These are phyloP conservation scores for Dendrobium nobile DNA, from an alignment of 106 monocot species.

Conservation along the genomic window DNA sequence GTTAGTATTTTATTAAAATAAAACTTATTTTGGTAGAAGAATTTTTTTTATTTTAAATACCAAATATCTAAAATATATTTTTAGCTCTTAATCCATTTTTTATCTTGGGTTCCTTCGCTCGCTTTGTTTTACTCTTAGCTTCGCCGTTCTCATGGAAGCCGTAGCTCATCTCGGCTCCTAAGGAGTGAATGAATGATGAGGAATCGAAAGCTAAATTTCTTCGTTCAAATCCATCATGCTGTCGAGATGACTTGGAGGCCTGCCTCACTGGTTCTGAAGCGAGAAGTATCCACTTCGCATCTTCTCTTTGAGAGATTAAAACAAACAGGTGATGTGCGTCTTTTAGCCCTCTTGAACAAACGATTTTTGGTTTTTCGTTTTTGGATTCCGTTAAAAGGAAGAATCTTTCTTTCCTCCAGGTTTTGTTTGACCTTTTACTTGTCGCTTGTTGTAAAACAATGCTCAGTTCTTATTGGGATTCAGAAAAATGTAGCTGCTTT, in stretches of 20 bases:
- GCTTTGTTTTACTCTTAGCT: too few species aligned
- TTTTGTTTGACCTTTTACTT: not conserved
- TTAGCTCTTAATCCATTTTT: too few species aligned
- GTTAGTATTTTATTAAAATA: too few species aligned
- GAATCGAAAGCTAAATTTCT: not conserved
- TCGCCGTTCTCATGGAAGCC: too few species aligned
- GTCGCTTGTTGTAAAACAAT: not conserved
- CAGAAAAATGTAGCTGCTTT: not conserved
- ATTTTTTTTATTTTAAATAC: too few species aligned
- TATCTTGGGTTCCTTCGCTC: too few species aligned
- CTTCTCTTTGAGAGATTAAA: slow-evolving; percentile 52
- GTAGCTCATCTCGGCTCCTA: too few species aligned
- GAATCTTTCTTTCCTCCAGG: not conserved
- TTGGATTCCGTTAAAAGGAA: not conserved
- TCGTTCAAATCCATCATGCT: not conserved
- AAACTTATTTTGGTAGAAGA: too few species aligned
- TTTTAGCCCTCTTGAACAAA: not conserved
- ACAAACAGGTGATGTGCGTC: slow-evolving; percentile 63
- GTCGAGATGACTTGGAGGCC: not conserved
- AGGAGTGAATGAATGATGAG: too few species aligned
- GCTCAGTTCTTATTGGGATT: not conserved
- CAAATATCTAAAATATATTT: too few species aligned
- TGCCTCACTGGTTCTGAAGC: slow-evolving; percentile 6
- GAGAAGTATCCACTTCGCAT: slow-evolving; percentile 30
- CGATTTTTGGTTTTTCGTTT: not conserved